A percentile compares a stretch with the other conserved stretches of the same genome.
These are phyloP conservation scores for Glonium stellatum DNA, from an alignment of 495 filamentous ascomycete species.

Conservation along the genomic window DNA sequence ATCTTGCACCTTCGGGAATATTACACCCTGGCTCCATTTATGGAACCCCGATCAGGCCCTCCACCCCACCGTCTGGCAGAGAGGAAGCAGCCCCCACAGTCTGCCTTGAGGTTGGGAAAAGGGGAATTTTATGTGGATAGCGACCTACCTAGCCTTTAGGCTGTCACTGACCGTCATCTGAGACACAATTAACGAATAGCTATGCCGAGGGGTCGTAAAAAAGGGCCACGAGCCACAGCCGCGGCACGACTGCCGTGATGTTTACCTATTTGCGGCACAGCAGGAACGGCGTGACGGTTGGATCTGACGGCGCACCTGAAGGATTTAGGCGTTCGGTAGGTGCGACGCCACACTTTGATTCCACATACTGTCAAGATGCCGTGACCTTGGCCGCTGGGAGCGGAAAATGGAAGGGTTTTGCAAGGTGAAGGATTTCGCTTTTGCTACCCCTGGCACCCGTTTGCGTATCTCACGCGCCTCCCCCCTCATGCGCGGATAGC, in stretches of 20 bases:
- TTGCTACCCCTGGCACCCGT: background rate
- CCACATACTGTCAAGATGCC: background rate
- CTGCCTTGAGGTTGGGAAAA: background rate
- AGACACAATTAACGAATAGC: too few species aligned
- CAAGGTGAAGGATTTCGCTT: background rate
- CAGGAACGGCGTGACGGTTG: background rate
- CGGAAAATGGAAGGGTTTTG: background rate
- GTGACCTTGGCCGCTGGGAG: background rate
- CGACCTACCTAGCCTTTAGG: too few species aligned
- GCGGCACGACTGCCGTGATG: background rate
- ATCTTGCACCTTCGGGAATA: background rate
- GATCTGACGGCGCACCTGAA: background rate
- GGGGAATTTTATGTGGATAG: too few species aligned
- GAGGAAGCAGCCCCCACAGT: conserved; percentile 3
- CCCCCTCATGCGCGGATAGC: too few species aligned
- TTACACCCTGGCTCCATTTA: background rate
- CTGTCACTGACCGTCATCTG: too few species aligned
- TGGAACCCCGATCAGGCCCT: background rate
- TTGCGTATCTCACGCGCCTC: background rate
- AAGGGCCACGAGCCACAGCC: background rate
- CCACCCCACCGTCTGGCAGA: background rate
- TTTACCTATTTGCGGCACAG: background rate
- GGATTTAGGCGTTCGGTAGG: background rate
- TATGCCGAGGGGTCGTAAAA: too few species aligned
- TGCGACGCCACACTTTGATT: background rate